These are phyloP conservation scores for Thozetella sp. DNA, from an alignment of 495 filamentous ascomycete genomes.

Conservation along the genomic window DNA sequence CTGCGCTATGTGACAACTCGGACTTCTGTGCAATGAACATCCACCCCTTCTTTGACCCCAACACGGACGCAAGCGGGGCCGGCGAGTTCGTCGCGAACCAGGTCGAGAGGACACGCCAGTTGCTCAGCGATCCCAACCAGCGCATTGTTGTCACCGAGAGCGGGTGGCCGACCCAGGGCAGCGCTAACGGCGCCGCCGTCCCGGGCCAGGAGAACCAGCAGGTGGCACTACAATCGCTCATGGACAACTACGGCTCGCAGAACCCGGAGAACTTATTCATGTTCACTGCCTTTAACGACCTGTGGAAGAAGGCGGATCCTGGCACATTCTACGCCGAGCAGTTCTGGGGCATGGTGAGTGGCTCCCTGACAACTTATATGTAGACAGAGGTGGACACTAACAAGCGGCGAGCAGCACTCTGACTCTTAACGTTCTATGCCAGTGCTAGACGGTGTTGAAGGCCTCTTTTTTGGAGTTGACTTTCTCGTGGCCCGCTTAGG, in stretches of 20 bases:
- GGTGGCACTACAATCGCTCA: slow-evolving; percentile 64
- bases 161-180: slow-evolving; percentile 78
- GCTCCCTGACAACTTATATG: background rate
- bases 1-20: slow-evolving; percentile 68
- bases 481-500: too few relatives aligned
- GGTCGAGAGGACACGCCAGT: slow-evolving; percentile 44
- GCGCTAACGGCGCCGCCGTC: slow-evolving; percentile 63
- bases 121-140: slow-evolving; percentile 29
- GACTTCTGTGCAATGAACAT: slow-evolving; percentile 82
- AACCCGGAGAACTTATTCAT: slow-evolving; percentile 56
- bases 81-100: slow-evolving; percentile 64
- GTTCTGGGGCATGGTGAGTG: slow-evolving; percentile 66
- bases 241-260: slow-evolving; percentile 42
- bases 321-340: slow-evolving; percentile 70
- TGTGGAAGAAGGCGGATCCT: slow-evolving; percentile 73
- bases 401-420: background rate
- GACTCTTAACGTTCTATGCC: too few relatives aligned
- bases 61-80: slow-evolving; percentile 53
- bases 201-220: slow-evolving; percentile 65
- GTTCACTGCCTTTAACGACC: slow-evolving; percentile 75
- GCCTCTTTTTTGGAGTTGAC: too few relatives aligned
- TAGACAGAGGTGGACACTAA: background rate
- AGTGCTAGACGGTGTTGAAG: too few relatives aligned
- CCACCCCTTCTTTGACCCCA: slow-evolving; percentile 82
- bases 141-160: slow-evolving; percentile 64